Evolutionary conservation across 352 stramenopile genomes (phyloP), one percentile per base, ranked within the genome.

Genomic region (Pythium periplocum): DNA sequence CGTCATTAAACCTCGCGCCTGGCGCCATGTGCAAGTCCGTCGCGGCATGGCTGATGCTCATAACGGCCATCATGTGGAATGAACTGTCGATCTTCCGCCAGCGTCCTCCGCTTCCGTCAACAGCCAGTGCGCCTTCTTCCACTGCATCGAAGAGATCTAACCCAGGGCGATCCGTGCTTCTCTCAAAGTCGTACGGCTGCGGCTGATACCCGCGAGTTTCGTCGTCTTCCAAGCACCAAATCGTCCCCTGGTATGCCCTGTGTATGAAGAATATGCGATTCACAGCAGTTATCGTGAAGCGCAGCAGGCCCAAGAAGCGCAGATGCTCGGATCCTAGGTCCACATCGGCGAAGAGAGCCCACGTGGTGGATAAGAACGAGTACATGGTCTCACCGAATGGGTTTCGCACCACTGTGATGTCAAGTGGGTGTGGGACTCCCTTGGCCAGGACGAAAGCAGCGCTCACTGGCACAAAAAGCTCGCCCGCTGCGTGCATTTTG

Each of bases 301-400:
- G 79, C 40, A 78, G 38, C 11, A 50, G 60, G 10, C 85, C 86
- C 4, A 96, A 52, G 34, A 55, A 67, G 1, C 86, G 80, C 12
- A 91, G 44, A 30, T 78, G 79, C 57, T 96, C 86, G 0, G 76
- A 91, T 4, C 68, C 68, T 35, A 95, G 65, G 52, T 96, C 86
- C 31, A 93, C 77, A 51, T 95, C 83, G 3, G 83, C 83, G 36
- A 93, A 83, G 11, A 86, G 80, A 5, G 78, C 86, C 82, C 83
- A 96, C 49, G 90, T 78, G 3, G 93, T 51, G 11, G 78, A 87
- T 38, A 95, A 53, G 62, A 95, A 94, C 38, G 76, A 91, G 70
- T 85, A 90, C 55, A 73, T 81, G 30, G 55, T 71, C 31, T 75
- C 66, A 44, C 80, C 86, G 3, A 59, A 45, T 1, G 61, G 61